These are phyloP conservation scores for Bromus sterilis DNA, from an alignment of 176 grass and related monocot genomes.

Conservation along the genomic window DNA sequence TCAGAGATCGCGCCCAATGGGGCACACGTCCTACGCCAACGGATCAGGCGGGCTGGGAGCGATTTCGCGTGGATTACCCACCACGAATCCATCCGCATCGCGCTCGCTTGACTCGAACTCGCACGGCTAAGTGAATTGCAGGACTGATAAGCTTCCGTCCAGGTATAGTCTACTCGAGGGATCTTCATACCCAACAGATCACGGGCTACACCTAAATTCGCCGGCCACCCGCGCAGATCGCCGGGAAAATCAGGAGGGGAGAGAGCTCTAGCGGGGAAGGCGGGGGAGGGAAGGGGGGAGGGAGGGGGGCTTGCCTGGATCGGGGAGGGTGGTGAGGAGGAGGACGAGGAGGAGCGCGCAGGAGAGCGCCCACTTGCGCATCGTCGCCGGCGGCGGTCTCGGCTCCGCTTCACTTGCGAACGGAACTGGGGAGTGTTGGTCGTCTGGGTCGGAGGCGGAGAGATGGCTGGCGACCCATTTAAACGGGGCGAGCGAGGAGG, in stretches of 20 bases:
- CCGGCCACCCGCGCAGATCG: background rate
- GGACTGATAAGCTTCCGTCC: too few relatives aligned
- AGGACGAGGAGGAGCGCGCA: constrained; percentile 73
- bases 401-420: background rate
- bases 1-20: background rate
- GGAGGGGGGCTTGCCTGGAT: constrained; percentile 40
- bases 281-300: background rate
- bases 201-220: background rate
- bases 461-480: background rate
- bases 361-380: constrained; percentile 82
- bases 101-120: background rate
- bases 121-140: background rate
- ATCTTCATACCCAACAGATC: background rate
- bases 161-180: background rate
- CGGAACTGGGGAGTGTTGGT: background rate
- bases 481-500: background rate
- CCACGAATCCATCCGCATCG: background rate
- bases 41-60: background rate
- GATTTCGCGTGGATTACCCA: too few relatives aligned
- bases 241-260: background rate
- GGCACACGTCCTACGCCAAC: background rate
- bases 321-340: constrained; percentile 70
- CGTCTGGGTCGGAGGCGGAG: background rate
- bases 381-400: background rate
- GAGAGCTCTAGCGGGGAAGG: background rate